Base-by-base conservation (phyloP, 345 rosid genomes). In the Nephelium lappaceum region DNA sequence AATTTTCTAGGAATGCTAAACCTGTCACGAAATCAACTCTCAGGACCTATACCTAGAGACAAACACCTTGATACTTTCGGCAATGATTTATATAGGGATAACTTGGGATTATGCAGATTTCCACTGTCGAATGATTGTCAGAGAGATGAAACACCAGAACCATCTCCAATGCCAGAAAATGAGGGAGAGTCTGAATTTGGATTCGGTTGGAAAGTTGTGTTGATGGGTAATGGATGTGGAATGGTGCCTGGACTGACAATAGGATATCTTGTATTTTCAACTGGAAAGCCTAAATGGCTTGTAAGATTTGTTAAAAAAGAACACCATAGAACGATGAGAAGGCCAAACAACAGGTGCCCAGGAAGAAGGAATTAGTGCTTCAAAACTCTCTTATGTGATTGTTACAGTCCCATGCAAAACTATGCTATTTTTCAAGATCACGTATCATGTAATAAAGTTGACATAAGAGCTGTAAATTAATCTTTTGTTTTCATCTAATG, bases 161-260 rank as follows among this genome's bases (percentile, higher is more conserved):
- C 16, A 67, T 9, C 3, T 5, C 15, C n/a, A 8, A 1, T 21
- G 3, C 16, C 9, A n/a, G 42, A 77, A 55, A 23, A 74, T 23
- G 67, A 41, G 31, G 57, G 5, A 11, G 57, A 51, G 43, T 43
- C 45, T 11, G 45, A 8, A 18, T 15, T 8, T 38, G 8, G 15
- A 31, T n/a, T 58, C 23, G 45, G 43, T 14, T 67, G 81, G 81
- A 39, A 72, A 60, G 19, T 77, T 11, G 77, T 75, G 31, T 4
- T 67, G 25, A 73, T 61, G 21, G 81, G 84, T 5, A 77, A 72
- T 27, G 84, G 74, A 49, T 72, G 57, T 12, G 81, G 84, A 43
- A 12, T 68, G 1, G 78, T 60, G 58, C 6, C 71, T 49, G 84
- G 78, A 45, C 15, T 73, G n/a, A 36, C 63, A 5, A 31, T 45